Base-by-base conservation (phyloP, 345 rosid genomes). In the Barbarea vulgaris region DNA sequence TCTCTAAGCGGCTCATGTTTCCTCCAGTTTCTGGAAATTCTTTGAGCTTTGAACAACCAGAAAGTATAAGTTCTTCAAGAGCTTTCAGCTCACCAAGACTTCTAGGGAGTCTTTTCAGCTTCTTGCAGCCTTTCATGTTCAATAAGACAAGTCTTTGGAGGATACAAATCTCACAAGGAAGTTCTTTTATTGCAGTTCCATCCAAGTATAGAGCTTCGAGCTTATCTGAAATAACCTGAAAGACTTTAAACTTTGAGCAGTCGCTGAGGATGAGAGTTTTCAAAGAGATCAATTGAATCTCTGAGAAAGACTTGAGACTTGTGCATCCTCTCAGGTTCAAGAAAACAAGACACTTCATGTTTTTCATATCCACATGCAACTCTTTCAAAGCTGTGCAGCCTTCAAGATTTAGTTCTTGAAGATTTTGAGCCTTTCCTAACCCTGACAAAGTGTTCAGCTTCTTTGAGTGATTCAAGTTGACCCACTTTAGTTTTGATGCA, bases 371-470 rank as follows among this genome's bases (percentile, higher is more conserved):
- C 4, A n/a, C 9, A 17, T 31, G 50, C 7, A 60, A 61, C 33
- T 3, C 25, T 42, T 3, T 21, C 67, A 80, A 57, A 2, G 58
- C 52, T 13, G 9, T 36, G 60, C 87, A 84, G 1, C 65, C 67
- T 31, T 48, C 58, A 33, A 84, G 70, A 10, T 27, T 3, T 13
- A 81, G 1, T 11, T 39, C 55, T 39, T 73, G 72, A 62, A 84
- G 50, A 9, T 61, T 76, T 27, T 4, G 28, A 13, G 82, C 80
- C 34, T 51, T 1, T 31, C 58, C 68, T 17, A 78, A 64, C 15
- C 76, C 74, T 1, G 79, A 53, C 57, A 80, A 64, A 37, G 27
- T 64, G 1, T 6, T 63, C 61, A 84, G 30, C n/a, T 79, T 44
- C 7, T n/a, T 9, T 22, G 77, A 82, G 15, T 53, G 5, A 1